phyloP scores from a whole-genome alignment of 345 rosid species.

The Garcia nutans region DNA sequence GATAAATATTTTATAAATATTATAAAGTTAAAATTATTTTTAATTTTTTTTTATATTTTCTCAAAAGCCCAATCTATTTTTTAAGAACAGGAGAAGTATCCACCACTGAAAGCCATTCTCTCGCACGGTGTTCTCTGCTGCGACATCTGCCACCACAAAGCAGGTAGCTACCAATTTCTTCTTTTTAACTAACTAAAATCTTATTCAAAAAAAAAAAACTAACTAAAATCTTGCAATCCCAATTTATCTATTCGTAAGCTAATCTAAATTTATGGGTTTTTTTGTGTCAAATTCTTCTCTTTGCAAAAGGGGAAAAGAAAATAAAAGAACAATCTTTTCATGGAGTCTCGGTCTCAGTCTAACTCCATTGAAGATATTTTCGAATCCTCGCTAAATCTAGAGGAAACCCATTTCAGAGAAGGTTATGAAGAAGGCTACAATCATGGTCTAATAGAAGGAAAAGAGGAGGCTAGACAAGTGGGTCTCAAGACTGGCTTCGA shows the following conservation, averaged over 20 bases:
- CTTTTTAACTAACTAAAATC: neutral
- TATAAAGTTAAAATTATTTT: no score
- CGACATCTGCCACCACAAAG: neutral
- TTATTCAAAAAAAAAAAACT: no score
- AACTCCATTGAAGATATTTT: conserved; percentile 46
- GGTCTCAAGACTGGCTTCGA: conserved; percentile 71
- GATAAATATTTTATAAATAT: no score
- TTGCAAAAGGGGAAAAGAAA: no score
- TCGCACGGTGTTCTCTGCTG: neutral
- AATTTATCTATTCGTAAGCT: neutral
- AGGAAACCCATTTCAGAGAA: conserved; percentile 54
- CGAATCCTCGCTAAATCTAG: conserved; percentile 52
- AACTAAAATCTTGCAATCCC: no score
- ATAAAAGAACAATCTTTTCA: neutral
- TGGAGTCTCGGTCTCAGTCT: conserved; percentile 30
- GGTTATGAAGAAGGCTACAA: conserved; percentile 46
- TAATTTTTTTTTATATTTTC: no score
- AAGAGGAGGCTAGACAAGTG: conserved; percentile 56
- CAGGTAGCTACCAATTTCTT: neutral
- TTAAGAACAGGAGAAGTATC: no score
- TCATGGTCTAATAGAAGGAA: conserved; percentile 52
- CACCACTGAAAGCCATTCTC: neutral
- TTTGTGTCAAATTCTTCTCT: neutral
- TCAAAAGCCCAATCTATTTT: no score
- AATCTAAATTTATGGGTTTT: neutral